These are phyloP conservation scores for Solanum lignicaule DNA, from an alignment of 257 asterid species.

Conservation along the genomic window DNA sequence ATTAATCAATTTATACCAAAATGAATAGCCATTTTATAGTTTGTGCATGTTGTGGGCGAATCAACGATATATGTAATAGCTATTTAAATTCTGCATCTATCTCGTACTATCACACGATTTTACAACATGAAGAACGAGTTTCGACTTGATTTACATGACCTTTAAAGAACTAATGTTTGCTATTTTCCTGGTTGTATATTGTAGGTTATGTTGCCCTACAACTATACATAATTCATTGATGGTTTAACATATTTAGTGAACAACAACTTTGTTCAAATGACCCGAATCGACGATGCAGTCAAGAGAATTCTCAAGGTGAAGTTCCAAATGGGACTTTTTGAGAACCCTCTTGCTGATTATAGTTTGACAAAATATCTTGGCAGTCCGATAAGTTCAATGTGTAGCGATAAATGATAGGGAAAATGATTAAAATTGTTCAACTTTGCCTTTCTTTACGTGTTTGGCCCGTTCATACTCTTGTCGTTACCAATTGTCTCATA, in stretches of 20 bases:
- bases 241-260: conserved; percentile 4
- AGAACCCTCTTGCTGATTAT: conserved; percentile 6
- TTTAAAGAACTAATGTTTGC: neutral
- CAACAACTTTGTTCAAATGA: neutral
- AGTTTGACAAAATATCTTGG: neutral
- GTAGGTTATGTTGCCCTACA: conserved; percentile 5
- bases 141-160: neutral
- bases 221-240: conserved; percentile 7
- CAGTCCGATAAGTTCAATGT: neutral
- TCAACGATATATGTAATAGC: neutral
- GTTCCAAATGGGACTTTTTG: conserved; percentile 7
- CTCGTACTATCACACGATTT: neutral
- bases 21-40: neutral
- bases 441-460: neutral
- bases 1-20: neutral
- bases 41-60: neutral
- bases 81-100: neutral
- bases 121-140: neutral
- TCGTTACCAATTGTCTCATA: neutral
- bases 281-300: conserved; percentile 8
- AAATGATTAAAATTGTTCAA: neutral
- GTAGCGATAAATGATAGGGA: neutral
- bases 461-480: neutral
- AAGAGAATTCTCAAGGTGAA: conserved; percentile 1
- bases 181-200: neutral